Evolutionary conservation across 192 early-diverging fungal genomes (phyloP).

Genomic region (Backusella psychrophila): DNA sequence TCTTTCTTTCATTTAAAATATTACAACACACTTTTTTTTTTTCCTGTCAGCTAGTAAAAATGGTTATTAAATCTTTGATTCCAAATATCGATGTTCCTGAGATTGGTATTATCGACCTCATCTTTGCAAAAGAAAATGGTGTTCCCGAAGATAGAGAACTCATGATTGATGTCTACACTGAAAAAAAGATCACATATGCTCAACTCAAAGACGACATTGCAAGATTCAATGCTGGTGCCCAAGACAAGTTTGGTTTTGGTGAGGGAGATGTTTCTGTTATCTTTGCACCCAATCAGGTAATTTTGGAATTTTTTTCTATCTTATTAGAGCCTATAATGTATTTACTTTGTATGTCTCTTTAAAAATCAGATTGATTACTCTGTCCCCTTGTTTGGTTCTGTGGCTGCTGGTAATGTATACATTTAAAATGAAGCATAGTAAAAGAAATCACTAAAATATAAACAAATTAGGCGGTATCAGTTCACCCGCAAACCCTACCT

Average conservation of each 20-base stretch:
- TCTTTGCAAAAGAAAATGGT: not conserved
- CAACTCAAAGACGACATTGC: conserved; percentile 43
- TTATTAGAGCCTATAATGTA: not conserved
- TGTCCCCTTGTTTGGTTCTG: conserved; percentile 26
- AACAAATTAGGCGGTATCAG: conserved; percentile 51
- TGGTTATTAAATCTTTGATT: not conserved
- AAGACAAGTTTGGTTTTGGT: conserved; percentile 50
- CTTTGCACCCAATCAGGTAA: conserved; percentile 33
- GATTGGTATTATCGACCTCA: not conserved
- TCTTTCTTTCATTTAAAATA: not conserved
- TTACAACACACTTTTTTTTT: not conserved
- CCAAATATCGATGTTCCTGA: not conserved
- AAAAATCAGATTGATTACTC: conserved; percentile 32
- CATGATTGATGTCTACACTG: conserved; percentile 53
- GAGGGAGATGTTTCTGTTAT: conserved; percentile 68
- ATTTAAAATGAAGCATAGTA: not conserved
- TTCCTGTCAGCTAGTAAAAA: not conserved
- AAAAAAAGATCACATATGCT: conserved; percentile 43
- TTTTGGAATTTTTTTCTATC: not conserved
- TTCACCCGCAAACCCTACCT: conserved; percentile 75
- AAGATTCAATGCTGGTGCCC: conserved; percentile 50
- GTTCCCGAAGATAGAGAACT: conserved; percentile 25
- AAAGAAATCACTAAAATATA: not conserved
- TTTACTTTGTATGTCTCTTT: not conserved
- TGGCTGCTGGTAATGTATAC: conserved; percentile 32